phyloP scores from a whole-genome alignment of 2,329 filamentous ascomycete species.

The Chrysoporthe deuterocubensis region DNA sequence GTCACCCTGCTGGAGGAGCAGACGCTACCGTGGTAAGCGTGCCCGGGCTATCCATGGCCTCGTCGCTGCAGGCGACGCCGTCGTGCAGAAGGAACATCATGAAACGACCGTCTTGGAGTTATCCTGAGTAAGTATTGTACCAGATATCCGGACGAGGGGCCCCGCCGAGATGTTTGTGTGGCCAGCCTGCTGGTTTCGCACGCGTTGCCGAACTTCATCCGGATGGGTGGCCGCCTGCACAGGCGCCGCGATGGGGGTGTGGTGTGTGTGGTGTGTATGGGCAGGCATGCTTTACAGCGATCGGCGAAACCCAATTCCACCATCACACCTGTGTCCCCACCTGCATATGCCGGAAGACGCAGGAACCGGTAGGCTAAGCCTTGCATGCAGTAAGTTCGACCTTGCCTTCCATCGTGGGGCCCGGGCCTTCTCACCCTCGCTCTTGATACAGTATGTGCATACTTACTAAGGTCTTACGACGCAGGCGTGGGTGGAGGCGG shows the following conservation, averaged over 20 bases:
- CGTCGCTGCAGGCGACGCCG: not conserved
- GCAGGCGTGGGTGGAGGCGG: not conserved
- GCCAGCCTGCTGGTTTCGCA: too few species aligned
- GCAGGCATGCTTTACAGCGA: too few species aligned
- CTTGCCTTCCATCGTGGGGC: not conserved
- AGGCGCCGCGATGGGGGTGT: too few species aligned
- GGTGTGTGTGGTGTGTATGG: too few species aligned
- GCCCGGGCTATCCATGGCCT: not conserved
- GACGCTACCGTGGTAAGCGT: not conserved
- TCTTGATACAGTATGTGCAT: not conserved
- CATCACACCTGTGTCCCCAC: not conserved
- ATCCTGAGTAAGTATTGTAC: not conserved
- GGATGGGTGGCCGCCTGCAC: too few species aligned
- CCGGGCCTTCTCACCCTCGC: not conserved
- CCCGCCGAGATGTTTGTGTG: too few species aligned
- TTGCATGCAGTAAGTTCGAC: not conserved
- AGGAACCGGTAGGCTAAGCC: slow-evolving; percentile 8
- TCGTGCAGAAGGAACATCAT: not conserved
- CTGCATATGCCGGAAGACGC: slow-evolving; percentile 4
- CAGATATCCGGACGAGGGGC: too few species aligned
- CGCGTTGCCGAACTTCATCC: too few species aligned
- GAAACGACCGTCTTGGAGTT: not conserved
- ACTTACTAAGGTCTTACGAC: not conserved
- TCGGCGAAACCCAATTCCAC: too few species aligned
- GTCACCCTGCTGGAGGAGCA: not conserved